Conservation (phyloP, 805 yeast species). For the Yarrowia osloensis region DNA sequence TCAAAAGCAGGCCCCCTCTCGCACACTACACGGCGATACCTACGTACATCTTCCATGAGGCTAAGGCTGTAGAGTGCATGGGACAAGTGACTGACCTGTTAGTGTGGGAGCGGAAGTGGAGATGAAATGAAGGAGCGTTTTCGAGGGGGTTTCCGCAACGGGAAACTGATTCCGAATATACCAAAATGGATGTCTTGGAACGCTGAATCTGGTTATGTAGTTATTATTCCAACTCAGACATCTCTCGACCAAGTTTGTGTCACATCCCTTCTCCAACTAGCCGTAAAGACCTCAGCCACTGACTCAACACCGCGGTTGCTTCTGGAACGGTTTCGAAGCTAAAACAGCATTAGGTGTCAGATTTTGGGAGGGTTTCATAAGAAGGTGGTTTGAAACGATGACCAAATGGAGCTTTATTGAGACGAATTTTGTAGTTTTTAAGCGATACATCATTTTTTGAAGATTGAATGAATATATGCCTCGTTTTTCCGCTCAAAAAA, state of each 20-base stretch:
- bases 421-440: neutral
- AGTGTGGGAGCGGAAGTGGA: neutral
- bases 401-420: too few relatives aligned
- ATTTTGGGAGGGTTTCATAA: neutral
- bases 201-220: too few relatives aligned
- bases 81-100: neutral
- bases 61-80: neutral
- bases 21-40: too few relatives aligned
- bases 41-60: neutral
- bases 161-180: too few relatives aligned
- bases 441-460: neutral
- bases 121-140: neutral
- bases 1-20: too few relatives aligned
- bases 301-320: neutral
- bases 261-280: too few relatives aligned
- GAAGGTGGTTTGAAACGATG: too few relatives aligned
- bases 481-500: neutral
- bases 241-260: too few relatives aligned
- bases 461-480: too few relatives aligned
- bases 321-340: conserved; percentile 10
- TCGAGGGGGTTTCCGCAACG: neutral
- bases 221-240: too few relatives aligned
- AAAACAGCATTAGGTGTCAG: neutral
- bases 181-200: too few relatives aligned
- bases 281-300: conserved; percentile 18